A percentile compares a stretch with the other conserved stretches of the same genome.
These are phyloP conservation scores for Pelargonium fulgidum DNA, from an alignment of 441 rosid genomes.

Conservation along the genomic window DNA sequence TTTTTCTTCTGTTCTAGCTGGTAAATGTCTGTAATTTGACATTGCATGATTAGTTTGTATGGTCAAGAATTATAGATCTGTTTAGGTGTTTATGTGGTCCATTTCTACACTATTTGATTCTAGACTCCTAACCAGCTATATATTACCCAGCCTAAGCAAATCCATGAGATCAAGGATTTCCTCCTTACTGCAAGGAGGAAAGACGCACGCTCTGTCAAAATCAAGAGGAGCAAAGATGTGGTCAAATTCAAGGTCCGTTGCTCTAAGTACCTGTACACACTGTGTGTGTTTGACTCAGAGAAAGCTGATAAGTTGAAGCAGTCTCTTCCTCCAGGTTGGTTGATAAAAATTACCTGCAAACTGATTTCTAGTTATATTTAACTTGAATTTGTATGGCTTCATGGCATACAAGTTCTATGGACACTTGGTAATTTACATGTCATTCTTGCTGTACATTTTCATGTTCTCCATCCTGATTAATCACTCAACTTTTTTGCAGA, in stretches of 20 bases:
- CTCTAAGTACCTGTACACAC: neutral
- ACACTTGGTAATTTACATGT: too few species aligned
- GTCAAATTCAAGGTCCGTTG: slow-evolving; percentile 5
- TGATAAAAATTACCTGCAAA: neutral
- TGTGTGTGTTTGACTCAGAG: neutral
- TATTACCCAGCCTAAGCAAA: neutral
- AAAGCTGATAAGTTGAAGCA: neutral
- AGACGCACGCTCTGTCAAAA: neutral
- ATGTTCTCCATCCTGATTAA: too few species aligned
- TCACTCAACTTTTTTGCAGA: too few species aligned
- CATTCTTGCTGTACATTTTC: too few species aligned
- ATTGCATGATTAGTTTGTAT: too few species aligned
- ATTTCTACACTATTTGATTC: too few species aligned
- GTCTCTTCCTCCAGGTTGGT: slow-evolving; percentile 5
- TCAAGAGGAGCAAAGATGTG: slow-evolving; percentile 6
- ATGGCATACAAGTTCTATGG: too few species aligned
- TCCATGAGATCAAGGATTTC: neutral
- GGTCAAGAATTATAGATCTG: too few species aligned
- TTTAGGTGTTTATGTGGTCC: too few species aligned
- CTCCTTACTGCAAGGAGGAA: slow-evolving; percentile 1
- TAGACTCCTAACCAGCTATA: neutral
- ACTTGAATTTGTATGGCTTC: neutral
- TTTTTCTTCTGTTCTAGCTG: too few species aligned
- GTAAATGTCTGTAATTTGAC: too few species aligned
- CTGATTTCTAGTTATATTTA: neutral